Conservation (phyloP, 495 filamentous ascomycete species). For the Chaetomium fimeti region DNA sequence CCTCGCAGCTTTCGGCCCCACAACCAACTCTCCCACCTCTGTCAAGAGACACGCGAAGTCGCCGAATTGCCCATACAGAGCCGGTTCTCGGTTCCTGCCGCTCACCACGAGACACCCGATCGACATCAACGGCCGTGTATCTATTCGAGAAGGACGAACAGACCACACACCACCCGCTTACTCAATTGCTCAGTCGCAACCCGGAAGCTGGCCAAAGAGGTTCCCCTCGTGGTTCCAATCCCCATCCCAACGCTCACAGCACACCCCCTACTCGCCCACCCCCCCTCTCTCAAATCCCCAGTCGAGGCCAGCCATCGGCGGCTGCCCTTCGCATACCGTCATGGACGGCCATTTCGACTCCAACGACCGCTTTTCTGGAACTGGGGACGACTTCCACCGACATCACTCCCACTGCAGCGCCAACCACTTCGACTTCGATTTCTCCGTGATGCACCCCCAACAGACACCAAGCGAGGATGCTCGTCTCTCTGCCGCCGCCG, state of each 20-base stretch:
- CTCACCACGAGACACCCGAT: neutral
- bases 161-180: neutral
- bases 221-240: neutral
- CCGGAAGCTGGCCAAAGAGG: neutral
- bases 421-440: constrained; percentile 18
- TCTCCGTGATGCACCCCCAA: constrained; percentile 22
- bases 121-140: constrained; percentile 6
- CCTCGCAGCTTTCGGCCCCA: constrained; percentile 19
- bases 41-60: neutral
- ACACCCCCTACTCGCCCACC: too few species aligned
- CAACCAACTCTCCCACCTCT: constrained; percentile 14
- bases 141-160: neutral
- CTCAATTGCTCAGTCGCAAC: constrained; percentile 6
- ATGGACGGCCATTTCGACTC: constrained; percentile 31
- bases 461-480: constrained; percentile 8
- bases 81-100: neutral
- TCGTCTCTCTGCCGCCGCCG: constrained; percentile 8
- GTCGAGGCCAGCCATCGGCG: neutral
- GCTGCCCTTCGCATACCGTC: neutral
- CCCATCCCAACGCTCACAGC: neutral
- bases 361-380: constrained; percentile 24
- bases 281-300: neutral
- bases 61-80: constrained; percentile 12
- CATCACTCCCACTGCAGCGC: constrained; percentile 28
- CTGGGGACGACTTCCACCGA: constrained; percentile 25